Conservation (phyloP, 2,329 filamentous ascomycete species). For the Diaporthe ilicicola region DNA sequence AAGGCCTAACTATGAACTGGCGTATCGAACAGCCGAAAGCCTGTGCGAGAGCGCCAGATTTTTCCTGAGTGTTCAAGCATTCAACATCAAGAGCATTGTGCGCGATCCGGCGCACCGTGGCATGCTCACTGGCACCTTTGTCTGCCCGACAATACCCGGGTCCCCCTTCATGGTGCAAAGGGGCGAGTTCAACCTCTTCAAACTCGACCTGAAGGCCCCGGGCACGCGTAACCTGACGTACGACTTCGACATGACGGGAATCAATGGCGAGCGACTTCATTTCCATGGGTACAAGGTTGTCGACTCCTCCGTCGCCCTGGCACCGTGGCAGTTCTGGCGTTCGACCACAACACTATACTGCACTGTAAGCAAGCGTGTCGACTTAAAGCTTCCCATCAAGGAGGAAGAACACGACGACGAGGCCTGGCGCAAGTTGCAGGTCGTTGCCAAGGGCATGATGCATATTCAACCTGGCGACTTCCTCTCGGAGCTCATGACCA, state of each 20-base stretch:
- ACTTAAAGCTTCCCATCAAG: constrained; percentile 34
- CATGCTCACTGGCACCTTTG: constrained; percentile 67
- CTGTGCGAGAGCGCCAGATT: constrained; percentile 65
- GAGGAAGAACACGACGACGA: constrained; percentile 45
- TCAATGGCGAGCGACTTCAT: constrained; percentile 59
- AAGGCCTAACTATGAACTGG: constrained; percentile 61
- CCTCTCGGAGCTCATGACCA: constrained; percentile 61
- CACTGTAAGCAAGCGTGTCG: constrained; percentile 56
- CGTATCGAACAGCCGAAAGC: constrained; percentile 60
- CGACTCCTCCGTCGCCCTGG: constrained; percentile 66
- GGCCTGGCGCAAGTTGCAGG: constrained; percentile 49
- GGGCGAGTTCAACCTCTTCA: constrained; percentile 67
- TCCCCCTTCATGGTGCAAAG: constrained; percentile 69
- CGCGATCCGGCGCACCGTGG: constrained; percentile 58
- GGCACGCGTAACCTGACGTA: constrained; percentile 69
- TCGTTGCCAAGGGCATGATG: constrained; percentile 68
- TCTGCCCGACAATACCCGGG: constrained; percentile 61
- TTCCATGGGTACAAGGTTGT: constrained; percentile 72
- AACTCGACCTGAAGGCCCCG: constrained; percentile 58
- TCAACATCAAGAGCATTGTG: constrained; percentile 59
- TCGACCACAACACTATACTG: constrained; percentile 71
- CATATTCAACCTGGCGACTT: constrained; percentile 63
- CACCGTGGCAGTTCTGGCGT: constrained; percentile 65
- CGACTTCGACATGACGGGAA: constrained; percentile 67
- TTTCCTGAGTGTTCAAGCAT: constrained; percentile 66